phyloP scores from a whole-genome alignment of 768 basidiomycete genomes.

The Holtermannia corniformis region DNA sequence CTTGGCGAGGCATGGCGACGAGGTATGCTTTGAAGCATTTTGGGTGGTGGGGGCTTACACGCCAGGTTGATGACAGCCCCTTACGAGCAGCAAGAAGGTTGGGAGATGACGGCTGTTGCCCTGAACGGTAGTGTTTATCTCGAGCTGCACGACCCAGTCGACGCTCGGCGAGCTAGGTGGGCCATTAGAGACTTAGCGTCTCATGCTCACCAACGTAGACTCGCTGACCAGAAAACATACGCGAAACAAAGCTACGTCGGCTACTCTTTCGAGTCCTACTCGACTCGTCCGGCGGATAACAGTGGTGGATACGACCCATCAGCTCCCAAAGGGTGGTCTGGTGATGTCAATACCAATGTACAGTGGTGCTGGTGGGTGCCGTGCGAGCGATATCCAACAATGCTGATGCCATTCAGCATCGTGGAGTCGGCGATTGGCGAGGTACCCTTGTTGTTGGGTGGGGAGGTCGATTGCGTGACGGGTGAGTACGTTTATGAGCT shows the following conservation, averaged over 20 bases:
- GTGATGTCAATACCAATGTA: slow-evolving; percentile 40
- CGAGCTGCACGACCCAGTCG: slow-evolving; percentile 32
- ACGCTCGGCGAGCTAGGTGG: slow-evolving; percentile 18
- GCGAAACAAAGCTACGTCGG: slow-evolving; percentile 35
- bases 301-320: neutral
- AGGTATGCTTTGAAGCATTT: slow-evolving; percentile 14
- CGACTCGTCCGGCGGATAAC: slow-evolving; percentile 15
- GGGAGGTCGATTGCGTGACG: slow-evolving; percentile 41
- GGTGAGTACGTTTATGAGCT: slow-evolving; percentile 12
- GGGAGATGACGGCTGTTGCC: slow-evolving; percentile 40
- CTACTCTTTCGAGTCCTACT: slow-evolving; percentile 40
- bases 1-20: slow-evolving; percentile 42
- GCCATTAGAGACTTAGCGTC: slow-evolving; percentile 1
- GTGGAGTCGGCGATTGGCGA: slow-evolving; percentile 37
- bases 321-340: slow-evolving; percentile 33
- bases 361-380: slow-evolving; percentile 38
- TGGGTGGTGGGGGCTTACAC: neutral
- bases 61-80: slow-evolving; percentile 39
- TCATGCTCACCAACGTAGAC: slow-evolving; percentile 4
- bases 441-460: slow-evolving; percentile 37
- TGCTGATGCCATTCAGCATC: slow-evolving; percentile 18
- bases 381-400: too few species aligned
- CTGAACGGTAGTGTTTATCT: slow-evolving; percentile 39
- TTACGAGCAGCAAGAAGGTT: slow-evolving; percentile 35
- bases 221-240: slow-evolving; percentile 23